Base-by-base conservation (phyloP, 2,329 filamentous ascomycete genomes). In the Pestalotiopsis sp. region DNA sequence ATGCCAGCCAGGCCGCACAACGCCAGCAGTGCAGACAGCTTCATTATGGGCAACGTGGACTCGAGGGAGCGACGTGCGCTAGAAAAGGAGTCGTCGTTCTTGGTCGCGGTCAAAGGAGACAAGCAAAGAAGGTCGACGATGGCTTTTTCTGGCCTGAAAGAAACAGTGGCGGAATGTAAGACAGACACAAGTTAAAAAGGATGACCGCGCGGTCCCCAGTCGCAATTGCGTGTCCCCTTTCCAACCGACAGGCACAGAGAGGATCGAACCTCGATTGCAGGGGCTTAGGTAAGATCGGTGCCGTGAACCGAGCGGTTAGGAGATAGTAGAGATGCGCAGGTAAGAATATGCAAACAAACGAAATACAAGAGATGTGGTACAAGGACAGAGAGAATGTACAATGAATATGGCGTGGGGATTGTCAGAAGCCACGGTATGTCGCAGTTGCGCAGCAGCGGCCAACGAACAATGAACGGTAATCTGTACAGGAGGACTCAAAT, bases 11-110 rank as follows among this genome's bases (percentile, higher is more conserved):
- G 80, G 79, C 86, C 83, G 67, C 76, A 74, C 61, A 74, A 71
- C 39, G 85, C 79, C 68, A 92, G 76, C 65, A 89, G 74, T 69
- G 87, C 83, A 69, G 81, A 76, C 71, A 84, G 73, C 80, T 84
- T 88, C 87, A 89, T 89, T 67, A 68, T 74, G 73, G 71, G 49
- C 61, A 14, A n/a, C 27, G 31, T 36, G 49, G 31, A 58, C 20
- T 31, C 64, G 39, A 63, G 20, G 36, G 25, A 36, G 27, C 57
- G 23, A 27, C 23, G 23, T 27, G 57, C 27, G 57, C 27, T 17
- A 36, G 57, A 12, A 59, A 59, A 59, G 12, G 27, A 27, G 27
- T 27, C 31, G 57, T 17, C 6, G 57, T 27, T 52, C 45, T 52
- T 52, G 7, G 45, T 52, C 45, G 45, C 45, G 17, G 45, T 52